Percentiles rank a stretch among this genome's conserved stretches.
Evolutionary conservation across 2,329 filamentous ascomycete genomes (phyloP).

Genomic region (Pseudogymnoascus sp.): DNA sequence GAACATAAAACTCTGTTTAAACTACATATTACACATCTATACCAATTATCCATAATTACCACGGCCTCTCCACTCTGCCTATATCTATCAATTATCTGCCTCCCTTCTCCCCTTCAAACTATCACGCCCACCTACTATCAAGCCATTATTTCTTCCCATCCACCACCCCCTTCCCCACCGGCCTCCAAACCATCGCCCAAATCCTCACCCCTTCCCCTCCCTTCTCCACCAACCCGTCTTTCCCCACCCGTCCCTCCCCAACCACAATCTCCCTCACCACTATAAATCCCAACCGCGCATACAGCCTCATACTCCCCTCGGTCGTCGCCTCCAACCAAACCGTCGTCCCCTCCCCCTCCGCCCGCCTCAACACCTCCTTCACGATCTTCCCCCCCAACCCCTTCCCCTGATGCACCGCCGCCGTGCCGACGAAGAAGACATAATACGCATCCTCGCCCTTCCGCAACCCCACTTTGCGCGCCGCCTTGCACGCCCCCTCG

Average conservation of each 20-base stretch:
- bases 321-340: conserved; percentile 19
- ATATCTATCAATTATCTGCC: not conserved
- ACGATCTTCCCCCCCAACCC: conserved; percentile 14
- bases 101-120: not conserved
- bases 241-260: conserved; percentile 14
- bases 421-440: conserved; percentile 17
- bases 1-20: not conserved
- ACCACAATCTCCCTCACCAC: conserved; percentile 13
- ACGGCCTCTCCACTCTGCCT: not conserved
- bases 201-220: conserved; percentile 15
- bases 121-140: not conserved
- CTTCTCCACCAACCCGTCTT: conserved; percentile 10
- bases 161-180: not conserved
- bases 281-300: conserved; percentile 15
- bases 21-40: not conserved
- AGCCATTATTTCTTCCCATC: not conserved
- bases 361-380: conserved; percentile 11
- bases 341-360: conserved; percentile 10
- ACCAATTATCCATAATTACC: not conserved
- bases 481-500: not conserved
- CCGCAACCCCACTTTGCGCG: not conserved
- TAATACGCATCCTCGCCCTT: conserved; percentile 15
- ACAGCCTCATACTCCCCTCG: conserved; percentile 11
- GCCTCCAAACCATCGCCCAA: conserved; percentile 20
- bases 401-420: not conserved